These are phyloP conservation scores for Saururus chinensis DNA, from an alignment of 164 flowering plant genomes.

Conservation along the genomic window DNA sequence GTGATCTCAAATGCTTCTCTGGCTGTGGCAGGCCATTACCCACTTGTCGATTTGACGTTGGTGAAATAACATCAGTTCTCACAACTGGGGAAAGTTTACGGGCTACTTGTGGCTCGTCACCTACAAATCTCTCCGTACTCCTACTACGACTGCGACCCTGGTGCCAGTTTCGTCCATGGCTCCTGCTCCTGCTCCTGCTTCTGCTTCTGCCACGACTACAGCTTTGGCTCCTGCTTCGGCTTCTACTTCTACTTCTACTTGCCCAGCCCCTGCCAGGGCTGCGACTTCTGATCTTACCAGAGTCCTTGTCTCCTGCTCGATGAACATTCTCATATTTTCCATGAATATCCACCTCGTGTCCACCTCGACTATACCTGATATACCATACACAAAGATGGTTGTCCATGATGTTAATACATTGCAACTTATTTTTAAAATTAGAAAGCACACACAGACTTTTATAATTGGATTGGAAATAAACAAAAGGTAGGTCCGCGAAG, in stretches of 20 bases:
- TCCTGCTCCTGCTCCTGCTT: constrained; percentile 10
- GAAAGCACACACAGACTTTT: not conserved
- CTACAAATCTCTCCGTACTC: constrained; percentile 23
- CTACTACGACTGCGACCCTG: constrained; percentile 23
- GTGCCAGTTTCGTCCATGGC: constrained; percentile 8
- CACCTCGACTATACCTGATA: constrained; percentile 21
- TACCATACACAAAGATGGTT: not conserved
- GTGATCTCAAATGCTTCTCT: not conserved
- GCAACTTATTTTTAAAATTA: not conserved
- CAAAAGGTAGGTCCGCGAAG: no score
- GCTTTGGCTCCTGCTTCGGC: constrained; percentile 8
- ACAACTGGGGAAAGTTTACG: constrained; percentile 8
- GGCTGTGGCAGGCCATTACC: not conserved
- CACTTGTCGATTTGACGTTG: not conserved
- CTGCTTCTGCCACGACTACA: constrained; percentile 6
- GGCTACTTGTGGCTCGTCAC: constrained; percentile 8
- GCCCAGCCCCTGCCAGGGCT: constrained; percentile 17
- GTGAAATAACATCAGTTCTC: not conserved
- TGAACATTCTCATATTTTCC: constrained; percentile 11
- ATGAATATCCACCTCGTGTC: constrained; percentile 10
- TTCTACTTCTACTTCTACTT: constrained; percentile 11
- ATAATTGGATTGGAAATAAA: no score
- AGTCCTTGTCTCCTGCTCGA: constrained; percentile 10
- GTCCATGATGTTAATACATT: not conserved
- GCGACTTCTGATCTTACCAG: constrained; percentile 19